These are phyloP conservation scores for Chalciporus piperatoides DNA, from an alignment of 1,284 basidiomycete genomes.

Conservation along the genomic window DNA sequence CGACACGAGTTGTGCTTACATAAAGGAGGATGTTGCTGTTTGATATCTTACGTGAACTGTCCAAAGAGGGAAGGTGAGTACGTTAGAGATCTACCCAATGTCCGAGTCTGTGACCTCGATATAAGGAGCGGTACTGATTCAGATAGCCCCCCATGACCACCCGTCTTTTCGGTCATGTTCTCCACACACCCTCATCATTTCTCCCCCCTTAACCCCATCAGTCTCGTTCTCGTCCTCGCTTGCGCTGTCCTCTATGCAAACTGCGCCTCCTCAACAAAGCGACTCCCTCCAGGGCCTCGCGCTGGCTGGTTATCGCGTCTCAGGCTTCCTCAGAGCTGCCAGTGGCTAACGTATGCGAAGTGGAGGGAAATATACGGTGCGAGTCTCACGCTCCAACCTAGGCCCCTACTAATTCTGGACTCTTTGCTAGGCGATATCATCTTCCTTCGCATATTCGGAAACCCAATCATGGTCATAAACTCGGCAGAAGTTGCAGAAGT, in stretches of 20 bases:
- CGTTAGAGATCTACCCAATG: conserved; percentile 1
- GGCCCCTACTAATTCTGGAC: neutral
- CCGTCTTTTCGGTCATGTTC: neutral
- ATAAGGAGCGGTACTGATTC: neutral
- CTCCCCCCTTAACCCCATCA: neutral
- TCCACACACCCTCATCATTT: neutral
- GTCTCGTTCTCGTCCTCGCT: conserved; percentile 8
- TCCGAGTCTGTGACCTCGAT: neutral
- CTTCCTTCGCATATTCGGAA: conserved; percentile 45
- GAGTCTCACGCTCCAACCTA: neutral
- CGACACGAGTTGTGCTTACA: conserved; percentile 7
- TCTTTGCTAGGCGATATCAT: conserved; percentile 41
- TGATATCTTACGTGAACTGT: neutral
- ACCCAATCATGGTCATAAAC: conserved; percentile 47
- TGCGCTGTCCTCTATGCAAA: conserved; percentile 10
- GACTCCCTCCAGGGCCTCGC: conserved; percentile 43
- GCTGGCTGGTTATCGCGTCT: conserved; percentile 36
- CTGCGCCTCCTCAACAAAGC: conserved; percentile 1
- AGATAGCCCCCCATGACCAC: conserved; percentile 3
- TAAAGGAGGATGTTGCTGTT: neutral
- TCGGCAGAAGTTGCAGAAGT: conserved; percentile 40
- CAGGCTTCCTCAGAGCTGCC: conserved; percentile 37
- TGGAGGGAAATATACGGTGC: conserved; percentile 46
- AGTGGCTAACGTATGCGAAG: conserved; percentile 46
- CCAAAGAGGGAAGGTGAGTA: conserved; percentile 3